Evolutionary conservation across 768 basidiomycete species (phyloP), one percentile per base, ranked within the genome.

Genomic region (Naganishia antarctica): DNA sequence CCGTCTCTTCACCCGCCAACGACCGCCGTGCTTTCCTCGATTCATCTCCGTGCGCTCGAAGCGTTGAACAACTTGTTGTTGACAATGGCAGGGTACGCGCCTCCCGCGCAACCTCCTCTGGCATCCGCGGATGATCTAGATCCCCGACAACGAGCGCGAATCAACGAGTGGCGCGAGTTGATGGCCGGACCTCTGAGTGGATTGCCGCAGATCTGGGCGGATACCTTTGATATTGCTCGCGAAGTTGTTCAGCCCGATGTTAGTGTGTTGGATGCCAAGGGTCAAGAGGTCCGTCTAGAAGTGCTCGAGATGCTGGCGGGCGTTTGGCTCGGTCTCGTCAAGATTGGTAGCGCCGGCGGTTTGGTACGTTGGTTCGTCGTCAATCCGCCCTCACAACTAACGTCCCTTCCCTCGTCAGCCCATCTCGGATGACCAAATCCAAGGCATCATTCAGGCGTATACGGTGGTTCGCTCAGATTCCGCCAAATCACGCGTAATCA

Each of bases 1-100:
- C 83, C 84, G 12, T 91, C 90, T 0, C 80, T 82, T 23, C 89
- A 94, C 72, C 89, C 91, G 43, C 92, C 92, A 1, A 91, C 87
- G 13, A 94, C 92, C 0, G 89, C 91, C 26, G 87, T 82, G 11
- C 83, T 97, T 47, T 84, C 88, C 67, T 84, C 87, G 7, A 85
- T 94, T 57, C 92, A 96, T 73, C 81, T 90, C 63, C 82, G 86
- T 68, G 89, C 91, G 11, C 81, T 93, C 28, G 91, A 94, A 74
- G 91, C 91, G 71, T 81, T 97, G 49, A 91, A 89, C 72, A 96
- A 97, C 72, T 81, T 92, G 41, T 87, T 94, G 71, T 80, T 93
- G 37, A 86, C 90, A 3, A 81, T 88, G 13, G 82, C 85, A 2
- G 80, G 83, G 0, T 73, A 73, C 37, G 59, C 74, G 9, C 70